These are phyloP conservation scores for Leptomonas seymouri DNA, from an alignment of 208 protist genomes.

Conservation along the genomic window DNA sequence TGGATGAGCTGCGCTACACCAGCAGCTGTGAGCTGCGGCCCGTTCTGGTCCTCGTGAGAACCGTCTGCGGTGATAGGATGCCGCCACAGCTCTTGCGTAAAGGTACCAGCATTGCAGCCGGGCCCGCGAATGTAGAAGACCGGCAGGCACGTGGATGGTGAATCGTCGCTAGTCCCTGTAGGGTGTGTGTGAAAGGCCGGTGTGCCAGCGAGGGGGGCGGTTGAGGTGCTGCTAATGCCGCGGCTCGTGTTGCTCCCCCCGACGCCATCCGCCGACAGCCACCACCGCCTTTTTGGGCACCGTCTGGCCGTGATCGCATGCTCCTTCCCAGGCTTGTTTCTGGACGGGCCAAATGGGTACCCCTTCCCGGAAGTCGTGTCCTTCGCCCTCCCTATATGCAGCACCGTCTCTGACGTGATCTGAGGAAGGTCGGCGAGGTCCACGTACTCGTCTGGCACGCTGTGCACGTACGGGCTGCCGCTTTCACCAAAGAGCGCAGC, in stretches of 20 bases:
- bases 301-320: neutral
- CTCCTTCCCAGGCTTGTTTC: neutral
- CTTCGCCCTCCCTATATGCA: neutral
- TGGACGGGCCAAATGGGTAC: neutral
- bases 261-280: neutral
- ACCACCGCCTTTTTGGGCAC: neutral
- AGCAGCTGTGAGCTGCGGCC: constrained; percentile 6
- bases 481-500: constrained; percentile 11
- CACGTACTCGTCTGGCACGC: constrained; percentile 30
- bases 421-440: constrained; percentile 16
- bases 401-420: constrained; percentile 4
- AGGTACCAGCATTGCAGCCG: constrained; percentile 7
- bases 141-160: constrained; percentile 7
- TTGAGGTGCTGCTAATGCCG: neutral
- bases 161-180: neutral
- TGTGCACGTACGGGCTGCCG: constrained; percentile 28
- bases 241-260: neutral
- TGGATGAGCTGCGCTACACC: constrained; percentile 25
- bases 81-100: constrained; percentile 2
- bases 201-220: neutral
- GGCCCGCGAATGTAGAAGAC: constrained; percentile 22
- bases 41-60: neutral
- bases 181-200: neutral
- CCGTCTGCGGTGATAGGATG: neutral
- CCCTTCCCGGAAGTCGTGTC: too few relatives aligned